Evolutionary conservation across 2,329 filamentous ascomycete species (phyloP), one percentile per base, ranked within the genome.

Genomic region (Cladosporium colombiae): DNA sequence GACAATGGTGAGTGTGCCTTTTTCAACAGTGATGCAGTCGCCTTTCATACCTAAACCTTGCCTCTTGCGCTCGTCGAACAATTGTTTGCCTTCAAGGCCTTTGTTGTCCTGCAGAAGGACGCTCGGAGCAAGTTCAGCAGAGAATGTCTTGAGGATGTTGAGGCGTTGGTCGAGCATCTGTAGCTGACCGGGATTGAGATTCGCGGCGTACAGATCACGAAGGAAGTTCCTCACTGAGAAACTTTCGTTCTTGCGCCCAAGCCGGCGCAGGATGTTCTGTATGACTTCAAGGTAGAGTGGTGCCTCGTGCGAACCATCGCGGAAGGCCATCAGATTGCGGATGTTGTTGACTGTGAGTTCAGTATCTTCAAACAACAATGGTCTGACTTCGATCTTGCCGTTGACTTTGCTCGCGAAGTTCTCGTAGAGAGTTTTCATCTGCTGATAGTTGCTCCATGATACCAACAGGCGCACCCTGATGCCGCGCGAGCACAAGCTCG

Each of bases 121-220:
- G 16, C 18, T 11, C 31, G 31, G 46, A 40, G 60, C 49, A 11
- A 18, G 35, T 10, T 18, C 23, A 3, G 49, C 80, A 74, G 91
- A 82, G 75, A 91, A 91, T 16, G 84, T 87, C 70, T 91, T 86
- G 0, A 92, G 78, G 0, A 88, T 81, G 7, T 86, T 82, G 1
- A 92, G 78, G 0, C 89, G 83, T 72, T 88, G 82, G 0, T 81
- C 76, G 1, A 94, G 83, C 73, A 88, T 83, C 0, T 72, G 79
- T 0, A 75, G 89, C 1, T 74, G 53, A 16, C 7, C 77, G 0
- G 74, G 70, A 0, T 80, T 78, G 23, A 91, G 78, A 0, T 76
- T 70, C 27, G 81, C 77, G 0, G 63, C 29, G 0, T 74, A 67
- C 0, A 58, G 4, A 25, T 25, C 56, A 2, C 25, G 13, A 85